phyloP scores from a whole-genome alignment of 768 basidiomycete genomes.

The Chalciporus piperatus region DNA sequence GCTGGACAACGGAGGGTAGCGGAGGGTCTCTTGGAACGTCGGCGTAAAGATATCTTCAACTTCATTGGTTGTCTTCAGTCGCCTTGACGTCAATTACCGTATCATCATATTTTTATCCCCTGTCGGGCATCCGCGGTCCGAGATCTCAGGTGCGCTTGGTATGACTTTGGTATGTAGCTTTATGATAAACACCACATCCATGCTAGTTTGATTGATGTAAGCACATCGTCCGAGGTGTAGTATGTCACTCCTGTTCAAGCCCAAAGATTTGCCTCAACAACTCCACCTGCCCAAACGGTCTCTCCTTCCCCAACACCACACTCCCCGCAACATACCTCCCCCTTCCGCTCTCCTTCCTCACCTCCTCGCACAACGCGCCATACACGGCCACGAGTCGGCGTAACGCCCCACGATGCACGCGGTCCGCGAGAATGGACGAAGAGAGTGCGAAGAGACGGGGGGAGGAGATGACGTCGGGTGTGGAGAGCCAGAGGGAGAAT shows the following conservation, averaged over 20 bases:
- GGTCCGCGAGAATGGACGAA: conserved; percentile 58
- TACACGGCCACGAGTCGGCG: conserved; percentile 69
- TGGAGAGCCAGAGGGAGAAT: conserved; percentile 86
- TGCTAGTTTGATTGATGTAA: too few species aligned
- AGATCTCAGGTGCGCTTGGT: too few species aligned
- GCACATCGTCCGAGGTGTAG: too few species aligned
- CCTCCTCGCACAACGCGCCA: conserved; percentile 67
- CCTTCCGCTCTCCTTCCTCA: conserved; percentile 59
- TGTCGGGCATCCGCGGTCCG: too few species aligned
- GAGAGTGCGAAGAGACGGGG: conserved; percentile 75
- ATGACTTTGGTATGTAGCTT: too few species aligned
- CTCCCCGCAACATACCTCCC: conserved; percentile 84
- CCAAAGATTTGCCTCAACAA: conserved; percentile 79
- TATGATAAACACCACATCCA: too few species aligned
- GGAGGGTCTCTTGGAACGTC: neutral
- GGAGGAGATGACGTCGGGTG: conserved; percentile 75
- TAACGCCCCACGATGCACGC: conserved; percentile 77
- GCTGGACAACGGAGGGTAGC: too few species aligned
- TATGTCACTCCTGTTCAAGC: conserved; percentile 47
- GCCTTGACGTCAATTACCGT: too few species aligned
- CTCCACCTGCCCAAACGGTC: conserved; percentile 79
- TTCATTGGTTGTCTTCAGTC: neutral
- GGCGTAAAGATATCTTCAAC: neutral
- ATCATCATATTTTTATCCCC: too few species aligned
- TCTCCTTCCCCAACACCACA: conserved; percentile 76